Conservation (phyloP, 306 rosid species). For the Dalbergia cultrata region DNA sequence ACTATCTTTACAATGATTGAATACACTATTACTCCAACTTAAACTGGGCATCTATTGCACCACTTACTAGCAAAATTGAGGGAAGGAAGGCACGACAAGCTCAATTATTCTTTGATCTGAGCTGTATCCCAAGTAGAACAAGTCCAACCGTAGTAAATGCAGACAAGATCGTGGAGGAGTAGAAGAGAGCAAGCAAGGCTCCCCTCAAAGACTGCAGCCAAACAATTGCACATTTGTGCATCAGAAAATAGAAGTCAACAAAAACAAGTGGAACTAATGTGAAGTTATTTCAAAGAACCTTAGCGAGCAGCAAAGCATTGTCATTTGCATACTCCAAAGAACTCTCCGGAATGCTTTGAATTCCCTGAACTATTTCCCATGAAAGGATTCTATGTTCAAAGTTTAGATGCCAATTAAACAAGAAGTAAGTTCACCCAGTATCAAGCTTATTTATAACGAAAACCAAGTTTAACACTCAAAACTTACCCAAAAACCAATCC, state of each 20-base stretch:
- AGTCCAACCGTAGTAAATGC: constrained; percentile 71
- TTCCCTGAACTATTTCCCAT: constrained; percentile 84
- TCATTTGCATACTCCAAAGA: constrained; percentile 87
- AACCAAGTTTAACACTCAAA: constrained; percentile 15
- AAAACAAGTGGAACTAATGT: constrained; percentile 7
- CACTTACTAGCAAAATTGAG: constrained; percentile 45
- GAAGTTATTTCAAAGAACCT: constrained; percentile 63
- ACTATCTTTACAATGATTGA: neutral
- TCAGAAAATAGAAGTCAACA: constrained; percentile 32
- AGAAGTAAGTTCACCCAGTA: constrained; percentile 9
- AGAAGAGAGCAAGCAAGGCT: constrained; percentile 76
- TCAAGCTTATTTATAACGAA: constrained; percentile 24
- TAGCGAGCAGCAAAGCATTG: constrained; percentile 83
- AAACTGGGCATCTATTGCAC: constrained; percentile 30
- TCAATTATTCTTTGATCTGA: constrained; percentile 70
- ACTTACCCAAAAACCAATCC: constrained; percentile 76
- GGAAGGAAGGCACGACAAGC: constrained; percentile 26
- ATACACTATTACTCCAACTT: constrained; percentile 30
- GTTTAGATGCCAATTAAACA: constrained; percentile 24
- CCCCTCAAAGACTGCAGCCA: constrained; percentile 78
- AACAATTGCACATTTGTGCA: constrained; percentile 30
- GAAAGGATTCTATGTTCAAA: constrained; percentile 71
- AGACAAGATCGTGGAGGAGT: constrained; percentile 72
- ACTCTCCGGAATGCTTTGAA: constrained; percentile 78
- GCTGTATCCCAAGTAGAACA: constrained; percentile 78